Evolutionary conservation across 148 eudicot species (phyloP), one percentile per base, ranked within the genome.

Genomic region (Pharnaceum exiguum): DNA sequence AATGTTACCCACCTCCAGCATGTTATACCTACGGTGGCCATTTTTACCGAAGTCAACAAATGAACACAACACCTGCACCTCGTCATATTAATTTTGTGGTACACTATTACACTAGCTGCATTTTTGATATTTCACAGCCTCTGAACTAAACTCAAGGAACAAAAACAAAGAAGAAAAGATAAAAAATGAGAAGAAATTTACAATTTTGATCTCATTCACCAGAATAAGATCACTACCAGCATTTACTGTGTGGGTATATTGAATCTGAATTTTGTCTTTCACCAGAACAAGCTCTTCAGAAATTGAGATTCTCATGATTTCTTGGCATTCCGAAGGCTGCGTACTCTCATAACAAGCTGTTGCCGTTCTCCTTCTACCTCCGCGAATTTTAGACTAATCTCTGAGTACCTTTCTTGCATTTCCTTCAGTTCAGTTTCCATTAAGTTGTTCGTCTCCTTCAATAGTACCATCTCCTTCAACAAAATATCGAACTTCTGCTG

Each of bases 361-460:
- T 90, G 97, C 40, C 97, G 66, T 77, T 93, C 91, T n/a, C 96
- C 96, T 70, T 89, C 99, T 46, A 94, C 96, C 77, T 94, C 99
- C 16, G 96, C 96, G 59, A 94, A 94, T 70, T 86, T 94, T 23
- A 94, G 89, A 55, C 96, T 90, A 75, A 86, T 80, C 29, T 82
- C 96, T 28, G 96, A 89, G 66, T 93, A 89, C 54, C 99, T 83
- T 43, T 79, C 90, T 57, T 88, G 89, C 95, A 93, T 81, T 52
- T 93, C 96, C 66, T 79, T 83, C 51, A 93, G 76, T 60, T 90
- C 97, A 26, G 24, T 71, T 71, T 90, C 97, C 97, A 90, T 90
- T 28, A 67, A 63, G 42, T 62, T 67, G 62, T 90, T 88, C 59
- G 42, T 72, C 60, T 80, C 93, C 75, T 82, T 83, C 68, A 93